Evolutionary conservation across 768 basidiomycete species (phyloP).

Genomic region (Rubroboletus satanas): DNA sequence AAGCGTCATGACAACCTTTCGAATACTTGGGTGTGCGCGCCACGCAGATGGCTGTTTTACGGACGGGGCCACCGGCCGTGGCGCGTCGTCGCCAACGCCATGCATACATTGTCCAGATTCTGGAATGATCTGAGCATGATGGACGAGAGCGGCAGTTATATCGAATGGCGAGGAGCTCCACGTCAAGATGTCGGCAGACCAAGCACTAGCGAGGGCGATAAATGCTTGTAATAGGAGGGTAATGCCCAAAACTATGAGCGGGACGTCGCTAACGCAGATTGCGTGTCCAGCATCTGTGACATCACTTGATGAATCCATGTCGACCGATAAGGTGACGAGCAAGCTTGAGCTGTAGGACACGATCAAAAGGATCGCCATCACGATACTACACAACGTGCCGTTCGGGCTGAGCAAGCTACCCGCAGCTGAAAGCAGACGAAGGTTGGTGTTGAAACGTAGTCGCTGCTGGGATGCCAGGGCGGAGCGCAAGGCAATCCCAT

Average conservation of each 20-base stretch:
- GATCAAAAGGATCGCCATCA: conserved; percentile 29
- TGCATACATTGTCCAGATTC: conserved; percentile 26
- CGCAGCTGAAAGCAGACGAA: conserved; percentile 26
- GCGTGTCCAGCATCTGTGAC: neutral
- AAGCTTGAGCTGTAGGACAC: conserved; percentile 28
- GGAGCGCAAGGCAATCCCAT: conserved; percentile 28
- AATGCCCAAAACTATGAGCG: conserved; percentile 28
- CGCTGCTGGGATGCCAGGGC: conserved; percentile 24
- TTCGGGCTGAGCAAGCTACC: conserved; percentile 20
- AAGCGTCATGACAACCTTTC: conserved; percentile 21
- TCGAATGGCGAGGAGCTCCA: conserved; percentile 34
- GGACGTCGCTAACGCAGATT: conserved; percentile 23
- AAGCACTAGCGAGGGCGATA: conserved; percentile 23
- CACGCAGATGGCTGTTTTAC: conserved; percentile 27
- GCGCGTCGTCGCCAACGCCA: conserved; percentile 10
- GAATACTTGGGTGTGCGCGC: conserved; percentile 23
- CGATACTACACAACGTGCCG: conserved; percentile 17
- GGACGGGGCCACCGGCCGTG: conserved; percentile 12
- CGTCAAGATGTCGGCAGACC: conserved; percentile 24
- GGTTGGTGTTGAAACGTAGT: conserved; percentile 29
- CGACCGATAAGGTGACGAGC: conserved; percentile 20
- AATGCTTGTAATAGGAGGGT: conserved; percentile 21
- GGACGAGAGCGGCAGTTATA: conserved; percentile 28
- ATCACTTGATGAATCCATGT: conserved; percentile 14
- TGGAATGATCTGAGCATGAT: conserved; percentile 21